phyloP scores from a whole-genome alignment of 2,329 filamentous ascomycete genomes.

The Nothopassalora personata region DNA sequence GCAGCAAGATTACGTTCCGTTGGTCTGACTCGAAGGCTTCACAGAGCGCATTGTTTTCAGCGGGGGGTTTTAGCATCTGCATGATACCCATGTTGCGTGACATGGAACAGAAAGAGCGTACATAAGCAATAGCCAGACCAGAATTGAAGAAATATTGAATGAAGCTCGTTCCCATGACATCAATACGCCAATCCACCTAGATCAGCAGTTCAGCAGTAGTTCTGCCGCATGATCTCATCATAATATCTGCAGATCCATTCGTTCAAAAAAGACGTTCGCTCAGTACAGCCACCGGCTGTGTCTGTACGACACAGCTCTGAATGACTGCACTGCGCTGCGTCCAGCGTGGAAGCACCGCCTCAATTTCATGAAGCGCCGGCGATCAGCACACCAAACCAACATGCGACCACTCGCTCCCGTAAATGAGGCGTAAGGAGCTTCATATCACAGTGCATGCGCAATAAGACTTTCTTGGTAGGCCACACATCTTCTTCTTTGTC shows the following conservation, averaged over 20 bases:
- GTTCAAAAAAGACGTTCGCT: neutral
- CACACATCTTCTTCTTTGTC: neutral
- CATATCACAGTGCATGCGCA: neutral
- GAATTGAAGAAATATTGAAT: neutral
- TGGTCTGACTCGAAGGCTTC: constrained; percentile 24
- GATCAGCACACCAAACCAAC: neutral
- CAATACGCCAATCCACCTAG: neutral
- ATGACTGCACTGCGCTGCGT: neutral
- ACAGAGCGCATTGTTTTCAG: neutral
- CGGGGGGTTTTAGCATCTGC: neutral
- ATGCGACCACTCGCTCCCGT: neutral
- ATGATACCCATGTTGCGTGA: neutral
- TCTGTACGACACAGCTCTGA: neutral
- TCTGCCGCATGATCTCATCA: neutral
- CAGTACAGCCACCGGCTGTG: neutral
- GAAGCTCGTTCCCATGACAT: neutral
- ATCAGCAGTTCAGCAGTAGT: neutral
- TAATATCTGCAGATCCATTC: neutral
- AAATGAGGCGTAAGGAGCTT: neutral
- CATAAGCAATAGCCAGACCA: neutral
- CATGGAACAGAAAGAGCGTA: neutral
- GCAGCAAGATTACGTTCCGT: constrained; percentile 51
- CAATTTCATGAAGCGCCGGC: neutral
- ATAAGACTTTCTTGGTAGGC: neutral
- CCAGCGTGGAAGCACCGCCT: neutral